Evolutionary conservation across 306 rosid species (phyloP).

Genomic region (Pterocarpus macrocarpus): DNA sequence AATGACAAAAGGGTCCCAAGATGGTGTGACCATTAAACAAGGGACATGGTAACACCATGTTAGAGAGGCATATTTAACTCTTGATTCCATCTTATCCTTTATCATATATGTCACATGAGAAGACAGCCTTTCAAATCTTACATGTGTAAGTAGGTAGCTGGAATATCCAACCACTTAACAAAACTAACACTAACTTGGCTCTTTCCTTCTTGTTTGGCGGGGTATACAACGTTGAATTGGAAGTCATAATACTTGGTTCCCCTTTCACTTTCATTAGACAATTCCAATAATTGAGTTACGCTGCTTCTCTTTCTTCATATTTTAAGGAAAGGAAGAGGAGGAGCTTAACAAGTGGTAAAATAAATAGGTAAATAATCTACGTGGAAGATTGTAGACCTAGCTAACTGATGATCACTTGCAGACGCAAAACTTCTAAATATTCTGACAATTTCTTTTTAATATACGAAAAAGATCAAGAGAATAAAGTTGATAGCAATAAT

Average conservation of each 20-base stretch:
- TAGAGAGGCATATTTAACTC: slow-evolving; percentile 43
- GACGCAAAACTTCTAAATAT: slow-evolving; percentile 22
- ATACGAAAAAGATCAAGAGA: background rate
- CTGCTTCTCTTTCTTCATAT: slow-evolving; percentile 6
- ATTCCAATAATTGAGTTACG: slow-evolving; percentile 39
- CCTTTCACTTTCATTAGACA: slow-evolving; percentile 24
- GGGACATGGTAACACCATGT: slow-evolving; percentile 31
- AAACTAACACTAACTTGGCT: slow-evolving; percentile 4
- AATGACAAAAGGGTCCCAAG: slow-evolving; percentile 46
- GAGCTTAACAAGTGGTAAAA: background rate
- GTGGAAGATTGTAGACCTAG: slow-evolving; percentile 31
- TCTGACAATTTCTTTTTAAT: slow-evolving; percentile 27
- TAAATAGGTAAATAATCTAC: background rate
- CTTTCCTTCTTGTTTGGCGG: slow-evolving; percentile 29
- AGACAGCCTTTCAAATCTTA: slow-evolving; percentile 44
- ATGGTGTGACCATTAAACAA: slow-evolving; percentile 61
- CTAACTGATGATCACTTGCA: background rate
- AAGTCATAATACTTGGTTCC: slow-evolving; percentile 25
- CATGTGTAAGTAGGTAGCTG: slow-evolving; percentile 36
- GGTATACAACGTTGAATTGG: slow-evolving; percentile 7
- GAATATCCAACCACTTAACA: slow-evolving; percentile 42
- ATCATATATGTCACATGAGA: slow-evolving; percentile 46
- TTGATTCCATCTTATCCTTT: slow-evolving; percentile 67
- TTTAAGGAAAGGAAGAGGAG: background rate
- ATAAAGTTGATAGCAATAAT: slow-evolving; percentile 14